Conservation (phyloP, 164 flowering plant species). For the Aristolochia californica region DNA sequence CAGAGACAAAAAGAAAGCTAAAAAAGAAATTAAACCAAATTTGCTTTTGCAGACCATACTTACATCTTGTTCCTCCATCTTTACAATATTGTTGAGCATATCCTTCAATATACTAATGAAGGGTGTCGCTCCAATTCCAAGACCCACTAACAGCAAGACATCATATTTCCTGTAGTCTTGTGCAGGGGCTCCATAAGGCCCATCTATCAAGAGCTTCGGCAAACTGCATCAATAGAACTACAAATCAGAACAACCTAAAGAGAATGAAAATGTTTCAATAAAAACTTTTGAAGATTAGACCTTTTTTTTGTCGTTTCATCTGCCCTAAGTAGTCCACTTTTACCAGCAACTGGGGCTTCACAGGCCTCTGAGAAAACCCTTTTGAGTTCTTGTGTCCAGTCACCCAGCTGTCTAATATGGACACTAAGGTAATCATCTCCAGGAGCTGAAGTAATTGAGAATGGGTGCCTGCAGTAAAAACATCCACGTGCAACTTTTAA, state of each 20-base stretch:
- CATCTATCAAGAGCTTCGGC: conserved; percentile 85
- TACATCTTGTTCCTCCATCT: conserved; percentile 72
- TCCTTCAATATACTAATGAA: conserved; percentile 90
- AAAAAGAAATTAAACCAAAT: not conserved
- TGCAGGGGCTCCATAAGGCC: conserved; percentile 96
- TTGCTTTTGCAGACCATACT: not conserved
- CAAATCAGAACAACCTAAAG: not conserved
- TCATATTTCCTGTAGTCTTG: conserved; percentile 86
- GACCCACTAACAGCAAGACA: conserved; percentile 78
- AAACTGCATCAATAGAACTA: conserved; percentile 30
- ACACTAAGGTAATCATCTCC: conserved; percentile 87
- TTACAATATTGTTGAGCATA: conserved; percentile 73
- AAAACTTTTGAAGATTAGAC: not conserved
- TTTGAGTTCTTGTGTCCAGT: conserved; percentile 95
- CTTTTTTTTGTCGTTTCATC: conserved; percentile 63
- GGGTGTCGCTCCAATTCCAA: conserved; percentile 96
- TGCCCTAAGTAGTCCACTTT: conserved; percentile 91
- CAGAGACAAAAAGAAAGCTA: conserved; percentile 15
- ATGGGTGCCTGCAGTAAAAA: conserved; percentile 78
- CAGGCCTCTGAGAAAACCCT: conserved; percentile 79
- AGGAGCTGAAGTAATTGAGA: conserved; percentile 97
- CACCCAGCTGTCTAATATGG: conserved; percentile 90
- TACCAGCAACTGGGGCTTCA: conserved; percentile 72
- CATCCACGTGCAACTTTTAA: too few relatives aligned
- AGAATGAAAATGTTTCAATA: not conserved